Evolutionary conservation across 768 basidiomycete genomes (phyloP), one percentile per base, ranked within the genome.

Genomic region (Serendipita sp.): DNA sequence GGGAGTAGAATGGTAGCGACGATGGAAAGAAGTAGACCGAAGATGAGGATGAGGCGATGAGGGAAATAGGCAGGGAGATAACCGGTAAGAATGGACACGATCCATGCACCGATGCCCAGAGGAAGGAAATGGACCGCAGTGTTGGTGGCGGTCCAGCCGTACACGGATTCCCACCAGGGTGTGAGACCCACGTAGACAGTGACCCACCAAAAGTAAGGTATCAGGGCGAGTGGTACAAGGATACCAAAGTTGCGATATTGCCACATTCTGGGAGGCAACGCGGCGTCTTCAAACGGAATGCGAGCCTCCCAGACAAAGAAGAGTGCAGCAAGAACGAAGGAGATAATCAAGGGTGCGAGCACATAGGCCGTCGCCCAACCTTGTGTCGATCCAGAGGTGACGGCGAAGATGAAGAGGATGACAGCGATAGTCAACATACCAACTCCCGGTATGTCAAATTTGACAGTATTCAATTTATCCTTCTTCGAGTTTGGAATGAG

Each of bases 281-380:
- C 45, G 72, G 70, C 68, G 69, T 74, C 48, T 67, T 68, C 45
- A 30, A 54, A 32, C 66, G 69, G 54, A 65, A 67, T 66, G 18
- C 70, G 65, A 65, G 68, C 4, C 67, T 84, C 81, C 76, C 78
- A 83, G 62, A 76, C 72, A 71, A 84, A 80, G 74, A 85, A 85
- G 0, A 63, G 71, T 32, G 71, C 67, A 44, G 72, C 68, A 10
- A 79, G 66, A 7, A 77, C 38, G 65, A 80, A 69, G 3, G 81
- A 78, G 38, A 83, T 68, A 8, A 81, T 70, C 44, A 85, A 72
- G 0, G 80, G 77, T 3, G 72, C 74, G 58, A 83, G 70, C 64
- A 83, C 79, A 16, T 70, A 66, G 35, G 71, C 72, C 36, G 66
- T 56, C 67, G 67, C 38, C 64, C 68, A n/a, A 46, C 65, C 66